Evolutionary conservation across 805 yeast species (phyloP).

Genomic region (Scheffersomyces amazonensis): DNA sequence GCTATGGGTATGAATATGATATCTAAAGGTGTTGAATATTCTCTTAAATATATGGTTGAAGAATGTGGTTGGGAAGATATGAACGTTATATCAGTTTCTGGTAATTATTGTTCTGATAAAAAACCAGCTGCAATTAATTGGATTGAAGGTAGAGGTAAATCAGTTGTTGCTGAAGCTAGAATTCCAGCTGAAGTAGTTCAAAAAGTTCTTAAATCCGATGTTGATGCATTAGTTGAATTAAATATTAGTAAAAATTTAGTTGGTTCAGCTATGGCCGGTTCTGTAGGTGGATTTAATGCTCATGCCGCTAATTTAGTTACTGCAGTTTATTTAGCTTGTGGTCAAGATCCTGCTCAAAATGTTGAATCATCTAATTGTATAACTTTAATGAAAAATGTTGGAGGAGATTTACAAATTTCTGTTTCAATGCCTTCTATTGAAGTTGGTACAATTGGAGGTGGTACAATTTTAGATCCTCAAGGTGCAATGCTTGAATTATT

Average conservation of each 20-base stretch:
- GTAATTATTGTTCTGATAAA: conserved; percentile 97
- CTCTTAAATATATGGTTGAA: conserved; percentile 79
- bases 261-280: conserved; percentile 98
- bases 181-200: conserved; percentile 79
- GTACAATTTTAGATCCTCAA: conserved; percentile 96
- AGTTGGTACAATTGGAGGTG: conserved; percentile 99
- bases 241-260: conserved; percentile 86
- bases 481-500: conserved; percentile 91
- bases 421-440: conserved; percentile 99
- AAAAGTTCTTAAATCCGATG: conserved; percentile 86
- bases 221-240: conserved; percentile 85
- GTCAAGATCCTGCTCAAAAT: conserved; percentile 99
- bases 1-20: conserved; percentile 99
- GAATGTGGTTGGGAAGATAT: conserved; percentile 93
- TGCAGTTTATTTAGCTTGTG: conserved; percentile 90
- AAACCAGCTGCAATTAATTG: conserved; percentile 98
- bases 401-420: conserved; percentile 83
- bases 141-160: conserved; percentile 99
- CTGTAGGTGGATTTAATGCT: conserved; percentile 97
- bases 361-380: conserved; percentile 98
- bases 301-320: conserved; percentile 97
- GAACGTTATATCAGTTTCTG: conserved; percentile 89
- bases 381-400: conserved; percentile 75
- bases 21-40: conserved; percentile 92
- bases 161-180: conserved; percentile 93